Evolutionary conservation across 371 early-diverging fungal species (phyloP), one percentile per base, ranked within the genome.

Genomic region (Apophysomyces sp.): DNA sequence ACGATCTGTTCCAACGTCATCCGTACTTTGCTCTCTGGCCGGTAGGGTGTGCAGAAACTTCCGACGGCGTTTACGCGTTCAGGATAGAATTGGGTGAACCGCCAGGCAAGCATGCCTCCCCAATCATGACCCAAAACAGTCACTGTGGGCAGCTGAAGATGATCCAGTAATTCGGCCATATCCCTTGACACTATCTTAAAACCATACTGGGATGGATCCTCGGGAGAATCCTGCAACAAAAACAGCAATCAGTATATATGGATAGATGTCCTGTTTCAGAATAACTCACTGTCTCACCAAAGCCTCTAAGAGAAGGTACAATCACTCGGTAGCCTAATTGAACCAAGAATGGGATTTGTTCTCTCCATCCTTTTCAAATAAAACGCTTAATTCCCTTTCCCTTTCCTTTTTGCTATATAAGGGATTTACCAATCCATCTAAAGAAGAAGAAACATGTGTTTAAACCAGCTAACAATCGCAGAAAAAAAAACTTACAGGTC

Each of bases 51-150:
- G 64, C 89, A 89, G 57, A 89, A 76, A 51, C 84, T 75, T 24
- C 79, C 85, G 40, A 90, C 77, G 16, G 87, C 87, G 4, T 55
- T 61, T 13, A 90, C 83, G 15, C 88, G 80, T 1, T 86, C 74
- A 11, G 93, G 90, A 59, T 85, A 77, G 68, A 83, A 86, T 56
- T 87, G 77, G 11, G 82, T 79, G 59, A 89, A 83, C 11, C 90
- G 73, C 90, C 90, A 92, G 30, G 74, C 89, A 12, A 82, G 54
- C 29, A 74, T 57, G 63, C 89, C 92, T 57, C 92, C 92, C 86
- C 91, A 92, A 68, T 92, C 92, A 65, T 92, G 92, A 27, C 90
- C 90, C 36, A 89, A 62, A 18, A 88, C 81, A 1, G 86, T 84
- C 13, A 86, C 85, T n/a, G 77, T 82, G 29, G 82, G 80, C 16